These are phyloP conservation scores for Ramaria rubella DNA, from an alignment of 768 basidiomycete genomes.

Conservation along the genomic window DNA sequence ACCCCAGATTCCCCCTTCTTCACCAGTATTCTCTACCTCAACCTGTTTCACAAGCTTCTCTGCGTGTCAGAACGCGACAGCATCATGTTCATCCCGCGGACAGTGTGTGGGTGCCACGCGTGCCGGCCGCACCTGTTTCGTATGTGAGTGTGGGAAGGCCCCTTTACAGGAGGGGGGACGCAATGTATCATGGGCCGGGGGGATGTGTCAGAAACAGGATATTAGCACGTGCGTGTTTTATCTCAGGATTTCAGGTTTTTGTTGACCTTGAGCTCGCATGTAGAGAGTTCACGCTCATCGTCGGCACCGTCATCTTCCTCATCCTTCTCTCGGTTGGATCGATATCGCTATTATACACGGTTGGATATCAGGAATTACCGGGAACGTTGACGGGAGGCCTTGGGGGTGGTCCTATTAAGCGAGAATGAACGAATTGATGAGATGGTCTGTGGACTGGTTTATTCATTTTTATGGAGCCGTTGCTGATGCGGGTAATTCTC, in stretches of 20 bases:
- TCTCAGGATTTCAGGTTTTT: neutral
- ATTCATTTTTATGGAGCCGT: too few relatives aligned
- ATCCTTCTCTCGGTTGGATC: slow-evolving; percentile 62
- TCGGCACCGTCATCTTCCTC: slow-evolving; percentile 60
- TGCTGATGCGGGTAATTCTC: too few relatives aligned
- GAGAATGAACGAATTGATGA: too few relatives aligned
- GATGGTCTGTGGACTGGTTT: too few relatives aligned
- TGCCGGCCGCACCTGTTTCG: slow-evolving; percentile 48
- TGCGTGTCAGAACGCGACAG: slow-evolving; percentile 56
- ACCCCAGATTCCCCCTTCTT: slow-evolving; percentile 35
- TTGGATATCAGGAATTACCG: slow-evolving; percentile 62
- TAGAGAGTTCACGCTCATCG: slow-evolving; percentile 70
- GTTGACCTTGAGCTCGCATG: neutral
- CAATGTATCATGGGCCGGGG: slow-evolving; percentile 67
- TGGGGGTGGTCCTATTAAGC: neutral
- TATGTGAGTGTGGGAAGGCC: slow-evolving; percentile 51
- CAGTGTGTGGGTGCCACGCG: slow-evolving; percentile 55
- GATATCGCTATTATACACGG: slow-evolving; percentile 54
- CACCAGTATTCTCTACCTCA: slow-evolving; percentile 50
- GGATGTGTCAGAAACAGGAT: slow-evolving; percentile 71
- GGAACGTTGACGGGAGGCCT: slow-evolving; percentile 43
- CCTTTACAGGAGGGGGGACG: slow-evolving; percentile 44
- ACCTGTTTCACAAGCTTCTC: slow-evolving; percentile 54
- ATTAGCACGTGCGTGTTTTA: slow-evolving; percentile 60
- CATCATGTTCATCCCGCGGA: slow-evolving; percentile 64